Evolutionary conservation across 345 rosid genomes (phyloP).

Genomic region (Brassica incana): DNA sequence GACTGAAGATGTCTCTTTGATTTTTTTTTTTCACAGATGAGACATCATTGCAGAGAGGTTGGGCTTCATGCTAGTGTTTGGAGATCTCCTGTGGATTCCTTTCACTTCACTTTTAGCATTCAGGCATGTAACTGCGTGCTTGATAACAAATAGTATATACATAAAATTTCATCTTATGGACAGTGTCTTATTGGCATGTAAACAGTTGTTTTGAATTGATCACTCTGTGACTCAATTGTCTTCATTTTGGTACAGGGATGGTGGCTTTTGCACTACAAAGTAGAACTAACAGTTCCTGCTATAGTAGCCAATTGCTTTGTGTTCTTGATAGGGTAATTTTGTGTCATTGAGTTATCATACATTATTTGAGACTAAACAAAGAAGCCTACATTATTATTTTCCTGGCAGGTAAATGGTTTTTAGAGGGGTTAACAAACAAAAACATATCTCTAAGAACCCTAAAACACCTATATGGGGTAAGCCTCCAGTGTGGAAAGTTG

Average conservation of each 20-base stretch:
- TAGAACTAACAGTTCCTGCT: slow-evolving; percentile 61
- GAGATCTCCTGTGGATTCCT: slow-evolving; percentile 43
- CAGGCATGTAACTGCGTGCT: background rate
- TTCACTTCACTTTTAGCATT: background rate
- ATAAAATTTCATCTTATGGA: too few species aligned
- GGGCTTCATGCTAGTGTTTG: slow-evolving; percentile 96
- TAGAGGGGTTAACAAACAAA: slow-evolving; percentile 92
- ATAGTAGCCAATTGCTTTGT: slow-evolving; percentile 58
- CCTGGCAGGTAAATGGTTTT: slow-evolving; percentile 71
- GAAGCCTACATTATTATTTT: background rate
- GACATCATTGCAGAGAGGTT: slow-evolving; percentile 93
- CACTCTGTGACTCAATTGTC: slow-evolving; percentile 20
- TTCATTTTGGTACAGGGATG: slow-evolving; percentile 61
- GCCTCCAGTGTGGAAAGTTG: too few species aligned
- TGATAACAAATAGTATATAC: too few species aligned
- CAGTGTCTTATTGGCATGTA: background rate
- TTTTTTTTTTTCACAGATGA: slow-evolving; percentile 51
- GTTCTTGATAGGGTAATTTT: slow-evolving; percentile 75
- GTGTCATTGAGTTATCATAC: background rate
- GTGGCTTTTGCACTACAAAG: slow-evolving; percentile 87
- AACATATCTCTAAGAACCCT: slow-evolving; percentile 82
- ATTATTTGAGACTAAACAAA: background rate
- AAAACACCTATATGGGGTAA: slow-evolving; percentile 47
- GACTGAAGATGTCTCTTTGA: too few species aligned
- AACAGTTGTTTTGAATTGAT: background rate